These are phyloP conservation scores for Oryza punctata DNA, from an alignment of 176 grass and related monocot species.

Conservation along the genomic window DNA sequence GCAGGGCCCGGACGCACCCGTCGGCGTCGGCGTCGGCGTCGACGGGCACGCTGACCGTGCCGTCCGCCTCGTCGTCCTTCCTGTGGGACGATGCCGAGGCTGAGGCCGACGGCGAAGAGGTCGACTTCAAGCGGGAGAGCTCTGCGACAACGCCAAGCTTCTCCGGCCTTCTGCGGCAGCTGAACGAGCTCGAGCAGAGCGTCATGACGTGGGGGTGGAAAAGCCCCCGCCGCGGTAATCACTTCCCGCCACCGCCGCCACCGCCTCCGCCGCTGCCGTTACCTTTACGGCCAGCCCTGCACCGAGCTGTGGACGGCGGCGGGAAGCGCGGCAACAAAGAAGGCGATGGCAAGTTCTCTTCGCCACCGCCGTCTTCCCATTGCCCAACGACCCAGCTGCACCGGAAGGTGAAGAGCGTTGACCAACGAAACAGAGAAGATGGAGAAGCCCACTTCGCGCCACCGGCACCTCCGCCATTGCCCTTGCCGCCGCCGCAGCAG, in stretches of 20 bases:
- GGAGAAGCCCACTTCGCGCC: not conserved
- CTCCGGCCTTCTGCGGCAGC: slow-evolving; percentile 63
- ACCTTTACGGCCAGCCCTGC: not conserved
- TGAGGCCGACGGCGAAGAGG: slow-evolving; percentile 37
- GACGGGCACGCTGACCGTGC: slow-evolving; percentile 55
- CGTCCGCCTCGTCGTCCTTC: slow-evolving; percentile 59
- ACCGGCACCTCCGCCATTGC: not conserved
- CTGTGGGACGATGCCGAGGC: slow-evolving; percentile 36
- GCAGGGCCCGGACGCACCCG: slow-evolving; percentile 27
- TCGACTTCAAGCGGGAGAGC: slow-evolving; percentile 37
- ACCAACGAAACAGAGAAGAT: slow-evolving; percentile 24
- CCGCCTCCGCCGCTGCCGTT: not conserved
- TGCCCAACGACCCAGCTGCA: slow-evolving; percentile 4
- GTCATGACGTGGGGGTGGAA: slow-evolving; percentile 53
- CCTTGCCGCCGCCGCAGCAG: not conserved
- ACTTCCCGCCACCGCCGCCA: not conserved
- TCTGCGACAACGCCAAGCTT: slow-evolving; percentile 50
- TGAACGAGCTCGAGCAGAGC: slow-evolving; percentile 69
- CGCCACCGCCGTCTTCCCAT: not conserved
- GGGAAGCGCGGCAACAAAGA: slow-evolving; percentile 28
- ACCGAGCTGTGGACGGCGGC: not conserved
- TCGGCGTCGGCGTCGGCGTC: slow-evolving; percentile 40
- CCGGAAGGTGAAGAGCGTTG: slow-evolving; percentile 35
- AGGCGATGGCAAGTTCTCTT: slow-evolving; percentile 35
- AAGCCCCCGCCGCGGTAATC: slow-evolving; percentile 8